These are phyloP conservation scores for Auriscalpium vulgare DNA, from an alignment of 768 basidiomycete genomes.

Conservation along the genomic window DNA sequence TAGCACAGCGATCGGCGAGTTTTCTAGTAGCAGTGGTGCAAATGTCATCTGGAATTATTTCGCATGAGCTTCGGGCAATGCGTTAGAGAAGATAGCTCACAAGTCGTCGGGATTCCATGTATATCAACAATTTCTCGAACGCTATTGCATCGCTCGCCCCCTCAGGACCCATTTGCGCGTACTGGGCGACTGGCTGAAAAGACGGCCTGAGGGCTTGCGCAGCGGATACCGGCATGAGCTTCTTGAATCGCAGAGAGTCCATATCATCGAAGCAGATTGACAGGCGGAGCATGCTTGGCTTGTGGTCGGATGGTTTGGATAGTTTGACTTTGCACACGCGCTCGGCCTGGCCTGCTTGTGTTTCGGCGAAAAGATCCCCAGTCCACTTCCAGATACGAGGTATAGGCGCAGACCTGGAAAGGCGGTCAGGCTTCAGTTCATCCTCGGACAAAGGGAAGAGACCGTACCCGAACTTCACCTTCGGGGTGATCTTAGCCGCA, in stretches of 20 bases:
- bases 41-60: constrained; percentile 16
- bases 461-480: too few species aligned
- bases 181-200: constrained; percentile 43
- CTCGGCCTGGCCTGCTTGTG: constrained; percentile 29
- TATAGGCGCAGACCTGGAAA: constrained; percentile 30
- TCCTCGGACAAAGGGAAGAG: too few species aligned
- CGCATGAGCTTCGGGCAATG: not conserved
- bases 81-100: not conserved
- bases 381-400: constrained; percentile 60
- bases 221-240: constrained; percentile 42
- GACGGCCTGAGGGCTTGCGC: constrained; percentile 39
- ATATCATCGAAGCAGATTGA: constrained; percentile 35
- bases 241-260: constrained; percentile 36
- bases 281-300: constrained; percentile 38
- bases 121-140: constrained; percentile 33
- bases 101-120: constrained; percentile 43
- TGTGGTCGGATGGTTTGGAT: constrained; percentile 34
- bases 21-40: constrained; percentile 40
- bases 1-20: constrained; percentile 40
- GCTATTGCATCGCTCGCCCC: constrained; percentile 31
- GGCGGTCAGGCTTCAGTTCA: too few species aligned
- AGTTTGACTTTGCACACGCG: constrained; percentile 43
- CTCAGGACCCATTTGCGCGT: constrained; percentile 39
- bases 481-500: too few species aligned
- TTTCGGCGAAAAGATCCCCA: constrained; percentile 42